Conservation (phyloP, 208 protist species). For the Herpetomonas samuelpessoai region DNA sequence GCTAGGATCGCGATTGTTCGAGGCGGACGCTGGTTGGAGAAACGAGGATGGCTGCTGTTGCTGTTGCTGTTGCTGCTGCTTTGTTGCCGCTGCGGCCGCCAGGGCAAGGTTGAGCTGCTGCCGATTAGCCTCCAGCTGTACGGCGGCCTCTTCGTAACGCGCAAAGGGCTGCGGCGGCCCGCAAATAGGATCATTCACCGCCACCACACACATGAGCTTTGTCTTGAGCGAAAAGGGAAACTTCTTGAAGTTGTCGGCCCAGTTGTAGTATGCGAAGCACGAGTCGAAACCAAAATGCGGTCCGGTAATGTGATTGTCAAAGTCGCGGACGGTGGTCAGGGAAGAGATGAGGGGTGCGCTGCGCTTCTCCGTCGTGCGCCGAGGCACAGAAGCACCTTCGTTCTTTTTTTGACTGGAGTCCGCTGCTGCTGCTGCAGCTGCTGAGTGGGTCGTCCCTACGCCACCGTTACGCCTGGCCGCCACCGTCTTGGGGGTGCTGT, state of each 20-base stretch:
- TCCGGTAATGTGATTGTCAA: slow-evolving; percentile 42
- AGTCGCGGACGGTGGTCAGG: slow-evolving; percentile 28
- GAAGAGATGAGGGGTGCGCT: slow-evolving; percentile 14
- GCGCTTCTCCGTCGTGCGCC: neutral
- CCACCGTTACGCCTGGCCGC: neutral
- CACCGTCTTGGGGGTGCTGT: neutral
- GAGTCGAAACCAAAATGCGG: slow-evolving; percentile 45
- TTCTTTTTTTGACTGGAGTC: neutral
- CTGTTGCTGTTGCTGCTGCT: no score
- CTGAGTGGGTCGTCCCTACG: no score
- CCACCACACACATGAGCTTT: slow-evolving; percentile 20
- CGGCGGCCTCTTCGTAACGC: slow-evolving; percentile 13
- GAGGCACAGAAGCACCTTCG: no score
- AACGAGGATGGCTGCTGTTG: no score
- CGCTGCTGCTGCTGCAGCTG: no score
- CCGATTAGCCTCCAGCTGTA: neutral
- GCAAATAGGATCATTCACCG: slow-evolving; percentile 25
- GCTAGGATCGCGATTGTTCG: neutral
- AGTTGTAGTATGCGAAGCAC: slow-evolving; percentile 39
- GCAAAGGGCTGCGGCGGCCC: slow-evolving; percentile 7
- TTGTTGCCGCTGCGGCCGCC: no score
- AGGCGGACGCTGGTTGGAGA: neutral
- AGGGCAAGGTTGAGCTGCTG: neutral
- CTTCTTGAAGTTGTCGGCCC: slow-evolving; percentile 6
- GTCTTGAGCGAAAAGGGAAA: slow-evolving; percentile 2